Conservation (phyloP, 768 basidiomycete genomes). For the Suillus hirtellus region DNA sequence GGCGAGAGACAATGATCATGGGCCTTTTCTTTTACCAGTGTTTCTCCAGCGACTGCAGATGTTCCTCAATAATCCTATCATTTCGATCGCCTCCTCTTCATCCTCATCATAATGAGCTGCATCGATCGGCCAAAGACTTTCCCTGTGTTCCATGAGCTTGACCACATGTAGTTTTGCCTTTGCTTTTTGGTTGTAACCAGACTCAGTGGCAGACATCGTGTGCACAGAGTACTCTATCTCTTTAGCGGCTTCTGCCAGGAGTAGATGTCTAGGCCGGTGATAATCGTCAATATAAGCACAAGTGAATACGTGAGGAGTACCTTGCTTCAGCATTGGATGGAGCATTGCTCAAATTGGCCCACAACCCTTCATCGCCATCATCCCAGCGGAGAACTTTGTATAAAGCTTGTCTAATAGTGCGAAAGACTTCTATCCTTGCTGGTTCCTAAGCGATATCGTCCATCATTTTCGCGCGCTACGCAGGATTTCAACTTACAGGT, state of each 20-base stretch:
- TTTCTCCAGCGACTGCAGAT: slow-evolving; percentile 7
- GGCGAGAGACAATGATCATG: neutral
- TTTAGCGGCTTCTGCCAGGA: slow-evolving; percentile 44
- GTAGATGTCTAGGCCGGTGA: slow-evolving; percentile 35
- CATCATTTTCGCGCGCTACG: neutral
- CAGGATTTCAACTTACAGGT: slow-evolving; percentile 30
- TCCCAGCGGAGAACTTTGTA: slow-evolving; percentile 36
- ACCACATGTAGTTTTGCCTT: slow-evolving; percentile 36
- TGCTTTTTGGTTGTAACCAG: slow-evolving; percentile 49
- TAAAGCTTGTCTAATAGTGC: slow-evolving; percentile 41
- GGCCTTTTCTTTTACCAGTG: neutral
- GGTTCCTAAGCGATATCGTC: slow-evolving; percentile 27
- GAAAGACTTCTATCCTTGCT: slow-evolving; percentile 38
- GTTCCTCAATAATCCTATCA: slow-evolving; percentile 2
- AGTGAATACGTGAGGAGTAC: slow-evolving; percentile 15
- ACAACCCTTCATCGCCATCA: slow-evolving; percentile 27
- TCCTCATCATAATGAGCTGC: slow-evolving; percentile 35
- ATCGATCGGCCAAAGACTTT: slow-evolving; percentile 27
- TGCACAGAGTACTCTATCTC: slow-evolving; percentile 49
- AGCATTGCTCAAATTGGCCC: slow-evolving; percentile 24
- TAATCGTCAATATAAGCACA: neutral
- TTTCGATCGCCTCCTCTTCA: slow-evolving; percentile 32
- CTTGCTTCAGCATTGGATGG: slow-evolving; percentile 23
- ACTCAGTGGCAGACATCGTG: slow-evolving; percentile 49
- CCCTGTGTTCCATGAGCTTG: slow-evolving; percentile 23